Evolutionary conservation across 495 filamentous ascomycete species (phyloP), one percentile per base, ranked within the genome.

Genomic region (Barbatosphaeria neglecta): DNA sequence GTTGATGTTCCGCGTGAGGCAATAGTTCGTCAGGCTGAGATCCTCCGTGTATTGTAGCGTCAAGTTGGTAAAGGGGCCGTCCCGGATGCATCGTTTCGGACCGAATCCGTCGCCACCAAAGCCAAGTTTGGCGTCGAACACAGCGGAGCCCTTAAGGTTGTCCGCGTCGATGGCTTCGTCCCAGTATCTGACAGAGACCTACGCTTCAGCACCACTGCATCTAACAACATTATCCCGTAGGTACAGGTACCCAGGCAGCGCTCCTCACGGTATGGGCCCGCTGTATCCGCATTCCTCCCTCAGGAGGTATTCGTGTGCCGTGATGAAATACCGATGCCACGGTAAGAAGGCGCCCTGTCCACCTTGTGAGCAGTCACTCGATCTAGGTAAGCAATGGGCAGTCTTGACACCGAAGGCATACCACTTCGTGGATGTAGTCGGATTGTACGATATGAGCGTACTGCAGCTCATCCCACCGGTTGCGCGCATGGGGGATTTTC

Each of bases 281-380:
- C 43, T 52, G 48, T 71, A 77, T 20, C 60, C 59, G 44, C 74
- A 77, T 41, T 68, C 64, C 2, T 62, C 52, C 43, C 59, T 50
- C 22, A 79, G 49, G 0, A 67, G 43, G 5, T 60, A 59, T 48
- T 74, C 74, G 41, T 72, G 70, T 3, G 63, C 50, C 18, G 57
- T 52, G 4, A 73, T 22, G 37, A 69, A 72, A 47, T 72, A 73
- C 41, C 74, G 61, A 50, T 78, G 74, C 60, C 67, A 77, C 10
- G 69, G 67, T 11, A 75, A 50, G 53, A 77, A 76, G 16, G 56
- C 47, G n/a, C 59, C 59, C 56, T 59, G n/a, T n/a, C n/a, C n/a
- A n/a, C n/a, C n/a, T n/a, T n/a, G n/a, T n/a, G n/a, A n/a, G n/a
- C n/a, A n/a, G n/a, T n/a, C n/a, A n/a, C n/a, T n/a, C n/a, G 31